Conservation (phyloP, 2,329 filamentous ascomycete species). For the Fusarium pseudocircinatum region DNA sequence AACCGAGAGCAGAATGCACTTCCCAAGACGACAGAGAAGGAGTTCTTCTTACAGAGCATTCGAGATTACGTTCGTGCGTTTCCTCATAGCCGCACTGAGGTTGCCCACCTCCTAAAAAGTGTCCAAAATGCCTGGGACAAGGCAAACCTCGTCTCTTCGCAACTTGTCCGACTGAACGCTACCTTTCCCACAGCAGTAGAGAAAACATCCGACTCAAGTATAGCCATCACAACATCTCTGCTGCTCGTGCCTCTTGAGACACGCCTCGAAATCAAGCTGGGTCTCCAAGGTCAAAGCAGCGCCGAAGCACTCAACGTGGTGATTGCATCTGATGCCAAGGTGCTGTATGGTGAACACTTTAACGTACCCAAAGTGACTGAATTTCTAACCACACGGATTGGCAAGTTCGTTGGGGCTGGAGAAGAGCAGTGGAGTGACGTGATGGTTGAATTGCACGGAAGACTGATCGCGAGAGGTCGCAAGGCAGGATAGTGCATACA, state of each 20-base stretch:
- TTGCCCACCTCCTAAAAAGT: conserved; percentile 66
- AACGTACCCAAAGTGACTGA: conserved; percentile 80
- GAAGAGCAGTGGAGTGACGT: conserved; percentile 63
- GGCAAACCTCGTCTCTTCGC: conserved; percentile 66
- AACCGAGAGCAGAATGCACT: conserved; percentile 62
- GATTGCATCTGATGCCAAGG: conserved; percentile 64
- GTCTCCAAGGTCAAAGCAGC: conserved; percentile 58
- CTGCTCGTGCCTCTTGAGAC: conserved; percentile 73
- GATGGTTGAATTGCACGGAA: conserved; percentile 64
- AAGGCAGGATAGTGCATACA: conserved; percentile 50
- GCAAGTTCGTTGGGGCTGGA: conserved; percentile 48
- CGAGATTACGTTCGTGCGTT: conserved; percentile 73
- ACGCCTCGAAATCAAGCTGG: conserved; percentile 72
- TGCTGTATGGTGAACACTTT: conserved; percentile 82
- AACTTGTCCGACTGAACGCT: conserved; percentile 69
- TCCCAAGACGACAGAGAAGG: conserved; percentile 71
- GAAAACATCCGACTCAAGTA: conserved; percentile 71
- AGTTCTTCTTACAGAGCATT: conserved; percentile 80
- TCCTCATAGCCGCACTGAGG: conserved; percentile 64
- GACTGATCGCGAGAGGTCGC: conserved; percentile 64
- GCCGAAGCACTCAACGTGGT: conserved; percentile 64
- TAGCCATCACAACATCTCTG: conserved; percentile 69
- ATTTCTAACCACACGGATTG: conserved; percentile 68
- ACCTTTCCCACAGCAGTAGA: conserved; percentile 72
- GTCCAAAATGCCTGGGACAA: conserved; percentile 74